Evolutionary conservation across 805 yeast species (phyloP).

Genomic region (Sporopachydermia lactativora): DNA sequence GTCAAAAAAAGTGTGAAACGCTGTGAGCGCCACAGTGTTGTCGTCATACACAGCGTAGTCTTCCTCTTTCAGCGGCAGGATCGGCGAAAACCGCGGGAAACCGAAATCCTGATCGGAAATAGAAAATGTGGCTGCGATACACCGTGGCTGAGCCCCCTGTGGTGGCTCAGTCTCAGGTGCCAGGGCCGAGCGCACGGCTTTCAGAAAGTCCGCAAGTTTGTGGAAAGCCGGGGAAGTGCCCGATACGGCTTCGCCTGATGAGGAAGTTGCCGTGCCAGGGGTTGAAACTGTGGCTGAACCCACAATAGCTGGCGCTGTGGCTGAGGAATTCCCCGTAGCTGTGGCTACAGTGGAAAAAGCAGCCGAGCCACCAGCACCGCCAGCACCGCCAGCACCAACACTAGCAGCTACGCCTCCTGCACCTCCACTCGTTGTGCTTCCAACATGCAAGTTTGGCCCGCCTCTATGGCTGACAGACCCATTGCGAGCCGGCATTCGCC

Average conservation of each 20-base stretch:
- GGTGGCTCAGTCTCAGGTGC: not conserved
- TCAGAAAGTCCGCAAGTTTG: not conserved
- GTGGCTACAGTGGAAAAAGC: too few species aligned
- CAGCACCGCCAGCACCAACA: not conserved
- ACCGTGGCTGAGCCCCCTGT: not conserved
- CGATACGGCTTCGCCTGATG: not conserved
- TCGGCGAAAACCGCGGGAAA: slow-evolving; percentile 15
- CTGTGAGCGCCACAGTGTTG: slow-evolving; percentile 20
- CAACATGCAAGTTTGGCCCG: not conserved
- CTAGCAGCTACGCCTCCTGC: not conserved
- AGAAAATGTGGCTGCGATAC: not conserved
- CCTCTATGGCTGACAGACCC: not conserved
- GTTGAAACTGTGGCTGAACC: slow-evolving; percentile 1
- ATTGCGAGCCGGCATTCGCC: not conserved
- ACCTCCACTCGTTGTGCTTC: not conserved
- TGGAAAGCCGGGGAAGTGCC: not conserved
- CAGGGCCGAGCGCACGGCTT: too few species aligned
- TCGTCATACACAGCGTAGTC: slow-evolving; percentile 50
- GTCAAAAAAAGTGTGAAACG: slow-evolving; percentile 6
- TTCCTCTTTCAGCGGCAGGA: slow-evolving; percentile 63
- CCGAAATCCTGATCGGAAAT: not conserved
- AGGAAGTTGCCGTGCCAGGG: not conserved
- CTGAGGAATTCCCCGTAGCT: not conserved
- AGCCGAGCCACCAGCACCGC: too few species aligned
- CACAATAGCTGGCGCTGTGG: not conserved